A percentile compares a stretch with the other conserved stretches of the same genome.
These are phyloP conservation scores for Nicotiana paniculata DNA, from an alignment of 257 asterid genomes.

Conservation along the genomic window DNA sequence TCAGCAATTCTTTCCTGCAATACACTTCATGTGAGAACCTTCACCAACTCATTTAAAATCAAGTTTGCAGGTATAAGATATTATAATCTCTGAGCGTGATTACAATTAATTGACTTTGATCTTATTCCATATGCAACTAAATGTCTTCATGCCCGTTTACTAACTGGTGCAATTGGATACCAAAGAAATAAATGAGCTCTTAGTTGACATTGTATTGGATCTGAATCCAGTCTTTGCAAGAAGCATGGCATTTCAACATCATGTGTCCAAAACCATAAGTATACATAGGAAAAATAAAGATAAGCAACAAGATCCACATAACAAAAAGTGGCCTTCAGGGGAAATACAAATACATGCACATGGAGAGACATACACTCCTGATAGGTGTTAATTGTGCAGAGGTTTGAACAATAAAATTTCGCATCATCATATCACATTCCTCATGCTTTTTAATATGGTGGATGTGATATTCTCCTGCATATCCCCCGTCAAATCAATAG, in stretches of 20 bases:
- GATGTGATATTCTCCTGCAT: not conserved
- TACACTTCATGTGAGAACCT: conserved; percentile 11
- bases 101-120: not conserved
- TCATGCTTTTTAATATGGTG: not conserved
- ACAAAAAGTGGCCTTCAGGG: not conserved
- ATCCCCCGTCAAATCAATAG: not conserved
- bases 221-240: not conserved
- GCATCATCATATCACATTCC: not conserved
- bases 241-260: not conserved
- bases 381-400: not conserved
- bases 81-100: not conserved
- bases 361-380: not conserved
- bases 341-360: not conserved
- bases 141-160: not conserved
- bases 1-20: conserved; percentile 48
- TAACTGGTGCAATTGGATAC: not conserved
- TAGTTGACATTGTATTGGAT: not conserved
- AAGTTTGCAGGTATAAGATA: not conserved
- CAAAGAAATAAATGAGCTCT: not conserved
- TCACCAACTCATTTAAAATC: not conserved
- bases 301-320: not conserved
- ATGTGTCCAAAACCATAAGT: not conserved
- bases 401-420: not conserved
- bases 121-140: not conserved
- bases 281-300: not conserved